A percentile compares a stretch with the other conserved stretches of the same genome.
Conservation (phyloP, 352 stramenopile species). For the Globisporangium mamillatum region DNA sequence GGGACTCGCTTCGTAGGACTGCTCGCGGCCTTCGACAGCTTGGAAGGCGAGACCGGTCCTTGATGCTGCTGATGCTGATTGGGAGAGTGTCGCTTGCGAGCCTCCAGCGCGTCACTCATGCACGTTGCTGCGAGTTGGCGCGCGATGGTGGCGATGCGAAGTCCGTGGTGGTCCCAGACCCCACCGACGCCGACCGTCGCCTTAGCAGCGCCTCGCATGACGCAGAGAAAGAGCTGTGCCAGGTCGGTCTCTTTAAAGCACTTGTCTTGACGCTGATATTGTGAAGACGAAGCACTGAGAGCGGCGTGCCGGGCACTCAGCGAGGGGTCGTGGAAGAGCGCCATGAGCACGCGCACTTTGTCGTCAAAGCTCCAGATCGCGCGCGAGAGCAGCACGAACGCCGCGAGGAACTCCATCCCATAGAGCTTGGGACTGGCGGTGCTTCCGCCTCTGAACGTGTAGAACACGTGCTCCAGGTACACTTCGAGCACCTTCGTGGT, state of each 20-base stretch:
- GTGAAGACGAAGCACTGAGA: constrained; percentile 11
- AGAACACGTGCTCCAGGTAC: constrained; percentile 60
- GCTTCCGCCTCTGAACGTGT: constrained; percentile 34
- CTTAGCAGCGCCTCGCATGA: constrained; percentile 51
- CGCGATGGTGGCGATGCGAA: constrained; percentile 22
- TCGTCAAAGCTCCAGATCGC: constrained; percentile 63
- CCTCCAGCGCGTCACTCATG: constrained; percentile 11
- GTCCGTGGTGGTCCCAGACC: constrained; percentile 35
- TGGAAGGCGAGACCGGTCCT: neutral
- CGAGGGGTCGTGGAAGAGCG: constrained; percentile 50
- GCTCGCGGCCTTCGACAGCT: neutral
- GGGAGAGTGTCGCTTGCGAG: neutral
- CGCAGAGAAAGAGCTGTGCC: constrained; percentile 48
- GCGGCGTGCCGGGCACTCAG: constrained; percentile 19
- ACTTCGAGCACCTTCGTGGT: constrained; percentile 40
- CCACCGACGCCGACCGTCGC: constrained; percentile 41
- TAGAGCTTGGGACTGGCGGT: constrained; percentile 27
- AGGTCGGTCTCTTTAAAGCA: constrained; percentile 58
- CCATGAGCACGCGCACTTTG: constrained; percentile 48
- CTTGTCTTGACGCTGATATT: constrained; percentile 10
- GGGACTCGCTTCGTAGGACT: neutral
- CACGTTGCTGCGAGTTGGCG: constrained; percentile 22
- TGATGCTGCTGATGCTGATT: neutral
- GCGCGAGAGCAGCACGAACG: constrained; percentile 50
- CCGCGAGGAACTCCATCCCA: constrained; percentile 59